phyloP scores from a whole-genome alignment of 768 basidiomycete species.

The Pleurotus djamor region DNA sequence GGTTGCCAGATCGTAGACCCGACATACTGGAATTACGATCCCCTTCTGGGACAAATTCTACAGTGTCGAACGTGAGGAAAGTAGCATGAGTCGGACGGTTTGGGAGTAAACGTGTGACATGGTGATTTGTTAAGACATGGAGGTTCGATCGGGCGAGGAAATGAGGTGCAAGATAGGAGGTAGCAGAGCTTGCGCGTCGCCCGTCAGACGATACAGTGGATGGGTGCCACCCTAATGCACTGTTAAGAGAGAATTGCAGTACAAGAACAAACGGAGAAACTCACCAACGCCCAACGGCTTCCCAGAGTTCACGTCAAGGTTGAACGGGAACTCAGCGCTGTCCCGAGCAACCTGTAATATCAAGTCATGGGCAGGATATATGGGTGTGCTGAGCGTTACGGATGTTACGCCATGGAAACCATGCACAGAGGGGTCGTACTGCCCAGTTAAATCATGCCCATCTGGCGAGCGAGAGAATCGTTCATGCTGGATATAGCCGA shows the following conservation, averaged over 20 bases:
- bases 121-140: slow-evolving; percentile 24
- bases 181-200: slow-evolving; percentile 22
- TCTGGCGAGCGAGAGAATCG: slow-evolving; percentile 15
- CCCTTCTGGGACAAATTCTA: slow-evolving; percentile 15
- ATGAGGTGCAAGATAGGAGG: slow-evolving; percentile 24
- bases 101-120: slow-evolving; percentile 20
- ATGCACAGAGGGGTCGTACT: slow-evolving; percentile 24
- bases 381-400: slow-evolving; percentile 18
- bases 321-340: slow-evolving; percentile 25
- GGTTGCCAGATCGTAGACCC: too few relatives aligned
- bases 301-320: slow-evolving; percentile 30
- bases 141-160: slow-evolving; percentile 25
- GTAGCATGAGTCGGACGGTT: slow-evolving; percentile 13
- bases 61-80: slow-evolving; percentile 16
- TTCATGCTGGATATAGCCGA: slow-evolving; percentile 11
- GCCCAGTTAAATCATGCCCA: slow-evolving; percentile 19
- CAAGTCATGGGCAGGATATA: slow-evolving; percentile 11
- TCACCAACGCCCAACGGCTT: slow-evolving; percentile 25
- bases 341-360: slow-evolving; percentile 20
- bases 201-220: slow-evolving; percentile 22
- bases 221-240: slow-evolving; percentile 22
- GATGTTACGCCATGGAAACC: slow-evolving; percentile 15
- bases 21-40: slow-evolving; percentile 4
- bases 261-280: background rate
- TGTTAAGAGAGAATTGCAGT: background rate